Evolutionary conservation across 768 basidiomycete species (phyloP), one percentile per base, ranked within the genome.

Genomic region (Xanthoconium stramineum): DNA sequence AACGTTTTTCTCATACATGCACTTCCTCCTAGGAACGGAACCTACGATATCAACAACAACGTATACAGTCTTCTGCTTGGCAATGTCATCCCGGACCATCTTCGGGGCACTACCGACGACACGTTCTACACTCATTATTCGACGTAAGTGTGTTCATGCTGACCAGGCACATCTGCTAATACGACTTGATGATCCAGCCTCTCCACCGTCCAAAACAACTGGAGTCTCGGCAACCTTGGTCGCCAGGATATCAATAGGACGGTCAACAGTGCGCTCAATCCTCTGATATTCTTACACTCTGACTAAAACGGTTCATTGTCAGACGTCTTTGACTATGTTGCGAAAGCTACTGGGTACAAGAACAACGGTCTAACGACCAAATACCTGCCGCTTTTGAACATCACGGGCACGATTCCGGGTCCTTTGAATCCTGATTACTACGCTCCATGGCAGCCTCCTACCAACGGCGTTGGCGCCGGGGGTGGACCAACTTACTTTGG

Each of bases 121-220:
- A 79, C 75, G 5, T 83, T 78, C 72, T 85, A 86, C 67, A 80
- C 79, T 2, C 85, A 86, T 67, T 86, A 84, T 69, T 83, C 83
- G 6, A 61, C 69, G 42, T 71, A 50, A 67, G 68, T 3, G 1
- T 14, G 12, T 36, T 32, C 17, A 11, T 36, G 14, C 2, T 37
- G 30, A 15, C 10, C 3, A 14, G 28, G 19, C 13, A 8, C 7
- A 15, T 45, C 45, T 19, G 20, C 50, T 65, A 4, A 52, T 28
- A 40, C 30, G 36, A 53, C 37, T 13, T 3, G 42, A 32, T 4
- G 24, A 24, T 24, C 15, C 6, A 70, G 70, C 24, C 72, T 85
- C 50, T 76, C 78, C 9, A 82, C 84, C 17, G 76, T 85, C 24
- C 66, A 85, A 67, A 76, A 77, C 37, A 87, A 86, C 70, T 86